A percentile compares a stretch with the other conserved stretches of the same genome.
Evolutionary conservation across 2,329 filamentous ascomycete genomes (phyloP).

Genomic region (Berkeleyomyces basicola): DNA sequence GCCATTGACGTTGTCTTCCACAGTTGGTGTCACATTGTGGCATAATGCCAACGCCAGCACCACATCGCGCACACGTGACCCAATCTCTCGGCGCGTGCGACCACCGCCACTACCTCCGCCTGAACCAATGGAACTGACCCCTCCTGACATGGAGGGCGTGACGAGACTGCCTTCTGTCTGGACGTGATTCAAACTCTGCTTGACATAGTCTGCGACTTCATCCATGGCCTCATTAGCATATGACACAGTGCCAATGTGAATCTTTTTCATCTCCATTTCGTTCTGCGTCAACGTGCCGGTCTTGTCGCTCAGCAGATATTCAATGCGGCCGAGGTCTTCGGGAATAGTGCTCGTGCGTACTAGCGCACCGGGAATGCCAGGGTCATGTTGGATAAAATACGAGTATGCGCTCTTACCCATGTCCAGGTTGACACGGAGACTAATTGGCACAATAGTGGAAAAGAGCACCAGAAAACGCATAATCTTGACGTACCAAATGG

Average conservation of each 20-base stretch:
- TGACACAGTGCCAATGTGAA: constrained; percentile 93
- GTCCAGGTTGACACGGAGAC: constrained; percentile 86
- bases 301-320: constrained; percentile 93
- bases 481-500: constrained; percentile 86
- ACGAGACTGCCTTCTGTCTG: constrained; percentile 31
- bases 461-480: constrained; percentile 97
- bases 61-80: constrained; percentile 79
- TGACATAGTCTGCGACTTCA: constrained; percentile 74
- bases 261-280: constrained; percentile 97
- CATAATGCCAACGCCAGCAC: constrained; percentile 84
- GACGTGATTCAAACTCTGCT: constrained; percentile 56
- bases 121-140: constrained; percentile 21
- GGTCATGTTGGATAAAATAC: constrained; percentile 82
- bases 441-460: constrained; percentile 98
- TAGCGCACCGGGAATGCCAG: constrained; percentile 78
- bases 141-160: constrained; percentile 58
- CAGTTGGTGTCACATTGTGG: constrained; percentile 90
- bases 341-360: constrained; percentile 96
- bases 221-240: constrained; percentile 99
- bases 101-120: constrained; percentile 42
- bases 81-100: constrained; percentile 81
- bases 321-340: constrained; percentile 85
- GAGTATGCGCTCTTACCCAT: constrained; percentile 96
- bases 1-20: constrained; percentile 61
- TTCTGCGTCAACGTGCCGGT: constrained; percentile 97